Evolutionary conservation across 148 eudicot species (phyloP).

Genomic region (Arbutus unedo): DNA sequence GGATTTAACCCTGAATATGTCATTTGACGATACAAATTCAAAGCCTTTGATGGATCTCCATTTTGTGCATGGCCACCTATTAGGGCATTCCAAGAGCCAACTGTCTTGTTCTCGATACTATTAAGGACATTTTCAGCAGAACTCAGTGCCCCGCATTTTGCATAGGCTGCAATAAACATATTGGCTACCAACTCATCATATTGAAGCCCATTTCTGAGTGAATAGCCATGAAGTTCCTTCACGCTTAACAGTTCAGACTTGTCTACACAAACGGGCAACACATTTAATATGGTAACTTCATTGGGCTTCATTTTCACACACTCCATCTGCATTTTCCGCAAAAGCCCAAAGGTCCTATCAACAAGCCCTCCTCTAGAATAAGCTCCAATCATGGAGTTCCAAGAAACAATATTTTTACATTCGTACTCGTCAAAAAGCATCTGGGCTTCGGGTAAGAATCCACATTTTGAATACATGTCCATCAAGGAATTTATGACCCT

Average conservation of each 20-base stretch:
- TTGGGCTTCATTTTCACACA: slow-evolving; percentile 26
- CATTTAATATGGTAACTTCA: slow-evolving; percentile 51
- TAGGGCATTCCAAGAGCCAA: slow-evolving; percentile 65
- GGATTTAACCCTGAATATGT: slow-evolving; percentile 33
- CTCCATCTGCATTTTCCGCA: slow-evolving; percentile 39
- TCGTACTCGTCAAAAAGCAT: slow-evolving; percentile 35
- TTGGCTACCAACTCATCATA: slow-evolving; percentile 44
- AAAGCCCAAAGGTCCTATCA: slow-evolving; percentile 29
- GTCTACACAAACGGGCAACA: slow-evolving; percentile 43
- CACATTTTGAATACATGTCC: slow-evolving; percentile 72
- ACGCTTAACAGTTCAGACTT: slow-evolving; percentile 33
- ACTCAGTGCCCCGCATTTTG: slow-evolving; percentile 46
- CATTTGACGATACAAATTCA: slow-evolving; percentile 45
- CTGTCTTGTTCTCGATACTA: slow-evolving; percentile 29
- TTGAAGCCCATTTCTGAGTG: slow-evolving; percentile 42
- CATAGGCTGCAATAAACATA: slow-evolving; percentile 53
- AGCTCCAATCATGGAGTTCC: slow-evolving; percentile 59
- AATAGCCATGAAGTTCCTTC: slow-evolving; percentile 65
- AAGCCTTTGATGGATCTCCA: slow-evolving; percentile 47
- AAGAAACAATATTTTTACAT: slow-evolving; percentile 48
- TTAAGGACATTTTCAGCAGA: slow-evolving; percentile 37
- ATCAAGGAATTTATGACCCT: slow-evolving; percentile 54
- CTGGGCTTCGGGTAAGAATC: slow-evolving; percentile 38
- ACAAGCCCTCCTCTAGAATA: slow-evolving; percentile 42
- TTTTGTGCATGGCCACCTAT: slow-evolving; percentile 52